These are phyloP conservation scores for Scutellaria minor DNA, from an alignment of 257 asterid species.

Conservation along the genomic window DNA sequence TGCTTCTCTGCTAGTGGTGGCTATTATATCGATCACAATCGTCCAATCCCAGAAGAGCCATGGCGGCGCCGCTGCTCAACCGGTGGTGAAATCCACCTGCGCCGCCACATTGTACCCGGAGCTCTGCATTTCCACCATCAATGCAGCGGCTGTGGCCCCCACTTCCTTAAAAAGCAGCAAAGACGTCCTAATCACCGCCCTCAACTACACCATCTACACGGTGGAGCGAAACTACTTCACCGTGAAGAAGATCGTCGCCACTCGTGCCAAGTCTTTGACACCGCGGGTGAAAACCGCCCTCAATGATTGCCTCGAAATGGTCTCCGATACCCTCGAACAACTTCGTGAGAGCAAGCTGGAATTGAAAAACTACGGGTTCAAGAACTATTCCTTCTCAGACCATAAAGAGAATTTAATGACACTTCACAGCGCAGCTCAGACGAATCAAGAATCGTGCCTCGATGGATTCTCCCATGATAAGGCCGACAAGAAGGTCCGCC, in stretches of 20 bases:
- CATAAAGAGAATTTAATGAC: constrained; percentile 51
- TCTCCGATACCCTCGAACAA: constrained; percentile 61
- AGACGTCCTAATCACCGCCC: constrained; percentile 58
- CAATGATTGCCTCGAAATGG: constrained; percentile 65
- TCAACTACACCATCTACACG: constrained; percentile 59
- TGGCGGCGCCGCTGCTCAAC: constrained; percentile 27
- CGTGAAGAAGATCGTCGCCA: constrained; percentile 44
- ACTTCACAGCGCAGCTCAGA: constrained; percentile 61
- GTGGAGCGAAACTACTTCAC: constrained; percentile 59
- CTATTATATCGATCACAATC: constrained; percentile 1
- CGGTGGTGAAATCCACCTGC: constrained; percentile 64
- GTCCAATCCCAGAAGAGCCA: constrained; percentile 14
- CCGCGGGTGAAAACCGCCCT: constrained; percentile 58
- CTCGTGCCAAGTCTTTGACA: constrained; percentile 37
- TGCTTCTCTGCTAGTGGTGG: constrained; percentile 16
- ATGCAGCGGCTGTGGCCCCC: constrained; percentile 19
- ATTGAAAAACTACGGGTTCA: constrained; percentile 39
- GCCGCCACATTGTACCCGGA: constrained; percentile 68
- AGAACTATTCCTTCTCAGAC: constrained; percentile 41
- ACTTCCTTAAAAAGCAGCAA: constrained; percentile 41
- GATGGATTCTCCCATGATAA: constrained; percentile 68
- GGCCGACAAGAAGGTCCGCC: constrained; percentile 55
- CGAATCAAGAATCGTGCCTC: constrained; percentile 69
- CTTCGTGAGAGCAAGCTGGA: constrained; percentile 45
- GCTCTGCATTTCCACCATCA: constrained; percentile 62